Evolutionary conservation across 306 rosid genomes (phyloP).

Genomic region (Citrullus mucosospermus): DNA sequence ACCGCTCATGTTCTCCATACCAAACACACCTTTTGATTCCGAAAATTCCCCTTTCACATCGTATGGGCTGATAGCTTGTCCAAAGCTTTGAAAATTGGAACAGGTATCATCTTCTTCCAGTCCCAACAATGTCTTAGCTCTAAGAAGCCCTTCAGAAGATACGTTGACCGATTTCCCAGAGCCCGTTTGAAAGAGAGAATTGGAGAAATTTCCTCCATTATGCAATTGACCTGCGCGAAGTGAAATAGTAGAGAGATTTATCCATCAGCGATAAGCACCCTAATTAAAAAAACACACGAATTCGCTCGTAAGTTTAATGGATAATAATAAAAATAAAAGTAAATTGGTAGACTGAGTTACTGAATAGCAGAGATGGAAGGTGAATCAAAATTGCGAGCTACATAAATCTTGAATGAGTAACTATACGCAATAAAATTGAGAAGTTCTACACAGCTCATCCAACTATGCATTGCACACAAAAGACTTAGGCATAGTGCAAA

Average conservation of each 20-base stretch:
- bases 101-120: conserved; percentile 23
- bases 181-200: conserved; percentile 65
- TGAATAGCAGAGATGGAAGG: not conserved
- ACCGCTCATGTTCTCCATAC: conserved; percentile 6
- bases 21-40: conserved; percentile 12
- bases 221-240: conserved; percentile 33
- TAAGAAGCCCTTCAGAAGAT: conserved; percentile 44
- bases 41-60: conserved; percentile 4
- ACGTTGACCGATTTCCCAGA: conserved; percentile 63
- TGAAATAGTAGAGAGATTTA: not conserved
- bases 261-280: not conserved
- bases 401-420: not conserved
- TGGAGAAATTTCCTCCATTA: conserved; percentile 26
- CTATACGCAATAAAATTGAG: not conserved
- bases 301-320: not conserved
- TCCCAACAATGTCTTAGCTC: conserved; percentile 64
- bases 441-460: not conserved
- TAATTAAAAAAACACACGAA: not conserved
- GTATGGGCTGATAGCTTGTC: conserved; percentile 4
- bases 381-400: not conserved
- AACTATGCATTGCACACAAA: not conserved
- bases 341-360: not conserved
- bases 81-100: conserved; percentile 19
- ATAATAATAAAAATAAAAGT: not conserved
- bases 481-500: not conserved